phyloP scores from a whole-genome alignment of 1,284 basidiomycete species.

The Sanghuangporus sanghuang region DNA sequence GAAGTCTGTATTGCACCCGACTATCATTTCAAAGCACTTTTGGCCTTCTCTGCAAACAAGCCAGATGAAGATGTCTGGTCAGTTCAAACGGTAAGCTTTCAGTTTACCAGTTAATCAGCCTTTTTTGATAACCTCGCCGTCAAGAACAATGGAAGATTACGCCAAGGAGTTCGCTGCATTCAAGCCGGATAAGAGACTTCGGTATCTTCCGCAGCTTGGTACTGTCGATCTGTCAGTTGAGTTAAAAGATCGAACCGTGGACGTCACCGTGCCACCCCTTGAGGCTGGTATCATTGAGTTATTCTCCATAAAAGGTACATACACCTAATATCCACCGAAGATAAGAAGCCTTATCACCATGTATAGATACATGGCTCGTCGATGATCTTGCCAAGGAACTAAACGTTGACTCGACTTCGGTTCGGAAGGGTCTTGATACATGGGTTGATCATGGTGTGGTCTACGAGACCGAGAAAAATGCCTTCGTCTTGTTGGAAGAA shows the following conservation, averaged over 20 bases:
- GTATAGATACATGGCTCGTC: constrained; percentile 45
- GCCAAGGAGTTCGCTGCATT: constrained; percentile 70
- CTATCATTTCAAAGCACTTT: constrained; percentile 88
- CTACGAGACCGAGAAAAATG: constrained; percentile 53
- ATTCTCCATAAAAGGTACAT: constrained; percentile 65
- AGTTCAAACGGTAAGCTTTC: constrained; percentile 59
- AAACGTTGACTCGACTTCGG: constrained; percentile 53
- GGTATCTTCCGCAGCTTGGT: constrained; percentile 84
- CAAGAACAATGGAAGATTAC: constrained; percentile 71
- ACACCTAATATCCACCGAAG: neutral
- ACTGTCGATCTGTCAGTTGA: constrained; percentile 75
- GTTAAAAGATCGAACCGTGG: constrained; percentile 71
- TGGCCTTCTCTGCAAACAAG: constrained; percentile 83
- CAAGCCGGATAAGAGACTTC: constrained; percentile 87
- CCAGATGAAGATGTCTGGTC: constrained; percentile 75
- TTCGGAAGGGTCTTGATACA: constrained; percentile 71
- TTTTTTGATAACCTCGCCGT: constrained; percentile 2
- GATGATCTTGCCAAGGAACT: constrained; percentile 63
- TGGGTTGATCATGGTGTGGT: constrained; percentile 84
- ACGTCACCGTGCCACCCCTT: constrained; percentile 76
- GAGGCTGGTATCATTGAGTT: constrained; percentile 88
- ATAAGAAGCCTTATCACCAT: neutral
- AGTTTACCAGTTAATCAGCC: neutral
- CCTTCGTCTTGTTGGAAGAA: constrained; percentile 65
- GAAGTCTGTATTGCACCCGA: constrained; percentile 76